Evolutionary conservation across 331 rosid genomes (phyloP), one percentile per base, ranked within the genome.

Genomic region (Arachis monticola): DNA sequence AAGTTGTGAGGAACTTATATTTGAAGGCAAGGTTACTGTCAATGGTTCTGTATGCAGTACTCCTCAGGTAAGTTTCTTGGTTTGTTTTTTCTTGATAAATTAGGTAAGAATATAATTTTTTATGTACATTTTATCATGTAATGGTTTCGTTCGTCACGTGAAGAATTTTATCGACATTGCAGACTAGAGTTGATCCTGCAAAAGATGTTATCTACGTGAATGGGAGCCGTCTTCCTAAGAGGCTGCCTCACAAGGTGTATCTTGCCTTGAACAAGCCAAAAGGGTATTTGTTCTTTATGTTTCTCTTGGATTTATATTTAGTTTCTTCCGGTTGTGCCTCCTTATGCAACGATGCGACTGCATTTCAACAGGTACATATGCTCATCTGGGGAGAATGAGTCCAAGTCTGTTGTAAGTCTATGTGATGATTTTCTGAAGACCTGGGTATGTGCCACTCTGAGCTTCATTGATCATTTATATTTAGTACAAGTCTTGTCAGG

Each of bases 211-310:
- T 93, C 63, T 91, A 93, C 78, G 98, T 93, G 47, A 90, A 90
- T 31, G 98, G 98, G 41, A 93, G 77, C 77, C 91, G 98, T 27
- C 97, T 93, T 73, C 97, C 98, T 1, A 93, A 87, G 93, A 93
- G 78, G 81, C 90, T 89, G 86, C 91, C 98, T 71, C 82, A 84
- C 14, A 93, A 93, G 85, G 85, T 93, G 75, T 93, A 93, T 84
- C 82, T 93, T 75, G 97, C 97, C 5, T 82, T 93, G 77, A 93
- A 93, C 95, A 91, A 93, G 85, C 98, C 97, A n/a, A 93, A 93
- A 87, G 98, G 98, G 98, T 93, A 70, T 77, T 88, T 48, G 12
- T n/a, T 5, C 14, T 56, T 44, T 65, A 11, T 69, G 50, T 35
- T 35, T 35, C 62, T 48, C 61, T 35, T 77, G 73, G 66, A 67